These are phyloP conservation scores for Flaveria sonorensis DNA, from an alignment of 129 eudicot species.

Conservation along the genomic window DNA sequence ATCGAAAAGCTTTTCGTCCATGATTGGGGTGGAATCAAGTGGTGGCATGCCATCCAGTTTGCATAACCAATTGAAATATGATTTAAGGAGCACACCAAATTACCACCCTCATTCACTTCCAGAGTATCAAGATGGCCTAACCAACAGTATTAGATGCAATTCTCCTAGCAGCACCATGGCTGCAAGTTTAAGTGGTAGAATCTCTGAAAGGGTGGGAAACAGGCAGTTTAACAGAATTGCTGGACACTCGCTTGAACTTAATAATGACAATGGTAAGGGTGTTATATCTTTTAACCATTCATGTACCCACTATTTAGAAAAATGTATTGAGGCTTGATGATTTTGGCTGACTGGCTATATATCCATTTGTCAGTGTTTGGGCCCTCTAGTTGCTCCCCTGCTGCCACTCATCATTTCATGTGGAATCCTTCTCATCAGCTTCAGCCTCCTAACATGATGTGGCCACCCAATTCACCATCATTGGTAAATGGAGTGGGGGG, in stretches of 20 bases:
- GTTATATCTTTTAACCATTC: not conserved
- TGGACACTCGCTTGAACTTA: not conserved
- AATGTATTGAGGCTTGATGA: not conserved
- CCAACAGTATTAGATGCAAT: constrained; percentile 47
- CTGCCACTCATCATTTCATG: constrained; percentile 68
- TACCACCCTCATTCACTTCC: constrained; percentile 89
- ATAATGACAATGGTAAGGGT: constrained; percentile 51
- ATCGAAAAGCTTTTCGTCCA: constrained; percentile 56
- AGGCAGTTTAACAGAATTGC: constrained; percentile 52
- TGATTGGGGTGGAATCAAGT: constrained; percentile 49
- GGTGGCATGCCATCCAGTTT: constrained; percentile 49
- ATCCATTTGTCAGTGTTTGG: constrained; percentile 55
- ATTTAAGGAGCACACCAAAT: constrained; percentile 46
- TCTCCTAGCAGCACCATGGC: constrained; percentile 48
- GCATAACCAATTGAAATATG: constrained; percentile 54
- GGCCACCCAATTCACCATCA: constrained; percentile 86
- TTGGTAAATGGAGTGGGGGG: constrained; percentile 57
- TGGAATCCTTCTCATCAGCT: constrained; percentile 71
- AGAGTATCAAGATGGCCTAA: constrained; percentile 43
- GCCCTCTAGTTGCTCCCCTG: constrained; percentile 56
- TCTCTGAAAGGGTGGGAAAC: constrained; percentile 56
- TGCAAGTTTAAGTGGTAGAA: constrained; percentile 45
- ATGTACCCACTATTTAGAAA: not conserved
- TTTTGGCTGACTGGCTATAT: constrained; percentile 1
- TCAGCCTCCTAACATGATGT: constrained; percentile 60